phyloP scores from a whole-genome alignment of 768 basidiomycete species.

The Punctularia strigosozonata region DNA sequence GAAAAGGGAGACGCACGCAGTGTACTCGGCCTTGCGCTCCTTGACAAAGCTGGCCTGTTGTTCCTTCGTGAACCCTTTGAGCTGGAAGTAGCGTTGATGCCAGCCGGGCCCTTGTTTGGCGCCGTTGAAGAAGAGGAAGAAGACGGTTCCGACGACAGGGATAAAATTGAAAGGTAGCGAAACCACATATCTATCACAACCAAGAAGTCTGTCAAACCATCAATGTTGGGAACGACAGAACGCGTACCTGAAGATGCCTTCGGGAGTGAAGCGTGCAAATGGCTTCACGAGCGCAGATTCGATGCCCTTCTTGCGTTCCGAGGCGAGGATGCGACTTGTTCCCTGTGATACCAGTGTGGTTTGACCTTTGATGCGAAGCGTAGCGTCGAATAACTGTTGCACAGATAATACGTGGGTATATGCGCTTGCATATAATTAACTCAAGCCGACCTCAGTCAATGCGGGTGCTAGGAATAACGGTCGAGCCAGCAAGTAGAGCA shows the following conservation, averaged over 20 bases:
- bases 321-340: conserved; percentile 20
- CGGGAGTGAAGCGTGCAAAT: conserved; percentile 29
- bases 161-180: conserved; percentile 60
- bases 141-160: conserved; percentile 49
- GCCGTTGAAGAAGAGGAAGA: conserved; percentile 50
- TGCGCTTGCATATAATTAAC: no score
- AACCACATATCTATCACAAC: no score
- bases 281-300: conserved; percentile 38
- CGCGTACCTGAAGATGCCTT: conserved; percentile 35
- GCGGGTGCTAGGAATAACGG: conserved; percentile 32
- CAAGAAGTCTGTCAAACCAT: no score
- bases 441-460: conserved; percentile 28
- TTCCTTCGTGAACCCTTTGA: conserved; percentile 38
- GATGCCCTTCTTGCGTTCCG: conserved; percentile 20
- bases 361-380: conserved; percentile 29
- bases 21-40: conserved; percentile 45
- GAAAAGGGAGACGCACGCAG: conserved; percentile 32
- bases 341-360: conserved; percentile 22
- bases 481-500: conserved; percentile 31
- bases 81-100: conserved; percentile 59
- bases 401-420: no score
- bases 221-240: no score
- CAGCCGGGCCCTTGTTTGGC: conserved; percentile 39
- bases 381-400: conserved; percentile 40
- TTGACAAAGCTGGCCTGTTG: conserved; percentile 35